phyloP scores from a whole-genome alignment of 2,329 filamentous ascomycete species.

The Stemphylium beticola region DNA sequence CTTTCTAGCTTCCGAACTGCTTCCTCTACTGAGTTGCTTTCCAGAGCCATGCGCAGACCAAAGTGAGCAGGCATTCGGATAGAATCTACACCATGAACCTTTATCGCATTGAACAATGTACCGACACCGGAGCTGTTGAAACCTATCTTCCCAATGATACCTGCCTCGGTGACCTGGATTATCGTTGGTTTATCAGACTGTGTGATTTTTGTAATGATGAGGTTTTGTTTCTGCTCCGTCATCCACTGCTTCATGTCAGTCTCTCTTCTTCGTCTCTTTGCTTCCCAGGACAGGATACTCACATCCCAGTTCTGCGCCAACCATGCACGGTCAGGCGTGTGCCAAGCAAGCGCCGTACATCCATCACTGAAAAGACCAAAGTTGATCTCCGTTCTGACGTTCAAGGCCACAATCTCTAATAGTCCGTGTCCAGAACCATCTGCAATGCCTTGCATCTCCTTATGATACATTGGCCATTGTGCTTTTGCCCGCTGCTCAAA shows the following conservation, averaged over 20 bases:
- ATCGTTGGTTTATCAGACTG: slow-evolving; percentile 56
- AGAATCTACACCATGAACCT: slow-evolving; percentile 60
- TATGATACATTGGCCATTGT: slow-evolving; percentile 52
- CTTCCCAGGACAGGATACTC: slow-evolving; percentile 12
- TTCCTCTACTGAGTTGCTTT: slow-evolving; percentile 55
- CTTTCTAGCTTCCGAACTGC: slow-evolving; percentile 55
- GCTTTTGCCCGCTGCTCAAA: slow-evolving; percentile 56
- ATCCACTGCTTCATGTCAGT: slow-evolving; percentile 54
- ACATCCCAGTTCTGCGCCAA: slow-evolving; percentile 66
- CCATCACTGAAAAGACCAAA: slow-evolving; percentile 65
- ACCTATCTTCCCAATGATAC: slow-evolving; percentile 70
- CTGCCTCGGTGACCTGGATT: slow-evolving; percentile 65
- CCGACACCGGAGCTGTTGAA: slow-evolving; percentile 66
- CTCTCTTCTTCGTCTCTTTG: background rate
- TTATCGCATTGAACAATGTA: slow-evolving; percentile 67
- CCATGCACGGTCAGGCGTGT: slow-evolving; percentile 47
- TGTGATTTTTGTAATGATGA: slow-evolving; percentile 57
- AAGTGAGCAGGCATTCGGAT: slow-evolving; percentile 66
- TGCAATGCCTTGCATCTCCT: slow-evolving; percentile 60
- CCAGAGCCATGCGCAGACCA: slow-evolving; percentile 62
- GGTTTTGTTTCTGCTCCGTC: slow-evolving; percentile 56
- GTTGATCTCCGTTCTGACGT: slow-evolving; percentile 63
- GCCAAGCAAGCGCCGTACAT: slow-evolving; percentile 61
- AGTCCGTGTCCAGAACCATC: slow-evolving; percentile 56
- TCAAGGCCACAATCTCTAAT: slow-evolving; percentile 63